Base-by-base conservation (phyloP, 2,329 filamentous ascomycete genomes). In the Phyllosticta citrichinensis region DNA sequence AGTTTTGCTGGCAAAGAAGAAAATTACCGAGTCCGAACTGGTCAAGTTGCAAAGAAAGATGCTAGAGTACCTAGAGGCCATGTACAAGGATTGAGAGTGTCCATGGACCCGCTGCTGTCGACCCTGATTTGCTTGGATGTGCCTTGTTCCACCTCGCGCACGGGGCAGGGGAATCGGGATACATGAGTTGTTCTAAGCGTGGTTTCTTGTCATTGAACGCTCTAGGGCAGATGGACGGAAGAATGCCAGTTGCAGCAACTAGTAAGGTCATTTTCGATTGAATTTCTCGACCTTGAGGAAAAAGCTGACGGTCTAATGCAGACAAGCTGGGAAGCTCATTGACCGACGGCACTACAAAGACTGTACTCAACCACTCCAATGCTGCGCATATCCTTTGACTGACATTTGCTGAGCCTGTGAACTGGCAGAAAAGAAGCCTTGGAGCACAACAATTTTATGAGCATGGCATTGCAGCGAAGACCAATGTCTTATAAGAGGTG, bases 31-130 rank as follows among this genome's bases (percentile, higher is more conserved):
- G 47, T 61, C 35, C 10, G 68, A 75, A 55, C 61, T 75, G 58
- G 30, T 70, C 52, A 64, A 63, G 17, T 63, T 76, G 62, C 68
- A 70, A 61, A 65, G 68, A 52, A 69, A 65, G 61, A 75, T 76
- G 71, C 65, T 75, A 5, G 63, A 63, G 17, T 70, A 75, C 58
- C 64, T 76, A 27, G 74, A 76, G 62, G 71, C 71, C 56, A 65
- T 76, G 67, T 76, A 75, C 61, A 69, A 70, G 55, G 69, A 72
- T 50, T 75, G 47, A 62, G n/a, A 20, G 22, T 17, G n/a, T 33
- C 20, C 20, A 17, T 24, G n/a, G 25, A 57, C 40, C 20, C 40
- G 27, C 20, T 52, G 52, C 10, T 12, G 20, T 53, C 14, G 19
- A 53, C 52, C 14, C 40, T 47, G 40, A 47, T n/a, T 17, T 2